Base-by-base conservation (phyloP, 768 basidiomycete genomes). In the Lentinula aciculospora region DNA sequence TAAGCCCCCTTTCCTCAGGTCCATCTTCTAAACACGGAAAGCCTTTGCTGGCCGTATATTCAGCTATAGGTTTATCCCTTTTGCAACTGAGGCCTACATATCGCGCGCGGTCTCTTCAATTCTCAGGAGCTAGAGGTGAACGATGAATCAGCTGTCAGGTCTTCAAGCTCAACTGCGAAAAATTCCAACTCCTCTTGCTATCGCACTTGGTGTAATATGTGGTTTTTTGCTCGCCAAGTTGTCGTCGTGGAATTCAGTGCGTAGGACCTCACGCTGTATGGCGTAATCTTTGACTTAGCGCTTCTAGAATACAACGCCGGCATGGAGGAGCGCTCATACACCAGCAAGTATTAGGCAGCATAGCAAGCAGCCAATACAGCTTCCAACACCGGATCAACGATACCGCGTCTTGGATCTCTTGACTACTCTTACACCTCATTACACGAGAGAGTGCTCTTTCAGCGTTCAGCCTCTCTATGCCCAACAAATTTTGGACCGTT, bases 391-490 rank as follows among this genome's bases (percentile, higher is more conserved):
- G 12, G 85, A 88, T 45, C 94, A 98, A 71, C 88, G 97, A 13
- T 78, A 78, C 27, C 88, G 94, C 23, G 85, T 98, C 12, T 81
- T 98, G 34, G 85, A 93, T 57, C 81, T 98, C 53, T 79, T 99
- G 57, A 89, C 89, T 28, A 87, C 88, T 3, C 82, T 99, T 47
- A 85, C 93, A 0, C 85, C 94, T 0, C 93, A 97, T 67, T 88
- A 98, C 69, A 98, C 97, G 19, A 87, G 86, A 58, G 88, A 95
- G 72, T 98, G 95, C 73, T 92, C 91, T 7, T 83, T 91, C 53
- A 78, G 81, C 64, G 78, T 92, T 4, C 96, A 98, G 69, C 83
- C 87, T 6, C 76, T 92, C 32, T 99, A 98, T 70, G 77, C 77
- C 57, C 81, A 89, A 45, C 97, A 99, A 69, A 92, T 86, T 2